Conservation (phyloP, 768 basidiomycete species). For the Nevesoporus exiguus region DNA sequence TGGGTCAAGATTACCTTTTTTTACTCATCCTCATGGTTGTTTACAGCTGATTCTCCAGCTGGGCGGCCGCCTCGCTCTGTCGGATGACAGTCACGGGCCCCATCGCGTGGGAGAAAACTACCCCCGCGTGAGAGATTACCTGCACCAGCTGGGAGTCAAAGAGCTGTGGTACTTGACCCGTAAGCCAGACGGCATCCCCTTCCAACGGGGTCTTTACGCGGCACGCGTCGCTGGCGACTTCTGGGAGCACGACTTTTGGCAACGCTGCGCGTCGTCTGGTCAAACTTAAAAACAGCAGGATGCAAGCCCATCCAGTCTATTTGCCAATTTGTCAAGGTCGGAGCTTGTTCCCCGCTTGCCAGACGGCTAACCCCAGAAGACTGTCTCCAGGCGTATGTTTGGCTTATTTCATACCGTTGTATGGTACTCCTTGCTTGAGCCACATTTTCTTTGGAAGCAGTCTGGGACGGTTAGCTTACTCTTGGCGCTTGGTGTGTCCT, state of each 20-base stretch:
- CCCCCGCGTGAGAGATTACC: constrained; percentile 57
- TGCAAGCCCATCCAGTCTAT: constrained; percentile 6
- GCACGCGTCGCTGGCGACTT: constrained; percentile 49
- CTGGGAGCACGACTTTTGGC: constrained; percentile 63
- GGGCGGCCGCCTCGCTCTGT: constrained; percentile 77
- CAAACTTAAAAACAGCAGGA: constrained; percentile 14
- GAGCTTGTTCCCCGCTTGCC: constrained; percentile 17
- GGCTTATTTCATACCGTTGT: constrained; percentile 16
- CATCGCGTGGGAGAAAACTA: constrained; percentile 89
- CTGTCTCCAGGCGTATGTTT: constrained; percentile 11
- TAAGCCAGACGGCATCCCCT: constrained; percentile 29
- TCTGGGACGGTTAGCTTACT: neutral
- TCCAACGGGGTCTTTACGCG: constrained; percentile 36
- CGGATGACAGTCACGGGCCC: constrained; percentile 95
- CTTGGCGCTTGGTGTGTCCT: constrained; percentile 1
- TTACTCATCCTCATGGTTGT: constrained; percentile 9
- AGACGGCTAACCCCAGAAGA: constrained; percentile 11
- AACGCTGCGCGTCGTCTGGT: constrained; percentile 12
- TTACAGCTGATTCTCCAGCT: constrained; percentile 63
- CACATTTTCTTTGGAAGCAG: constrained; percentile 5
- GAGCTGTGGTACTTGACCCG: constrained; percentile 63
- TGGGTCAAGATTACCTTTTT: constrained; percentile 20
- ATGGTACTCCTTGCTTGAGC: constrained; percentile 1
- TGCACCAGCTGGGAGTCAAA: constrained; percentile 53
- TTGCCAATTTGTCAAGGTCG: constrained; percentile 23